Conservation (phyloP, 75 land plant species). For the Pinus taeda region DNA sequence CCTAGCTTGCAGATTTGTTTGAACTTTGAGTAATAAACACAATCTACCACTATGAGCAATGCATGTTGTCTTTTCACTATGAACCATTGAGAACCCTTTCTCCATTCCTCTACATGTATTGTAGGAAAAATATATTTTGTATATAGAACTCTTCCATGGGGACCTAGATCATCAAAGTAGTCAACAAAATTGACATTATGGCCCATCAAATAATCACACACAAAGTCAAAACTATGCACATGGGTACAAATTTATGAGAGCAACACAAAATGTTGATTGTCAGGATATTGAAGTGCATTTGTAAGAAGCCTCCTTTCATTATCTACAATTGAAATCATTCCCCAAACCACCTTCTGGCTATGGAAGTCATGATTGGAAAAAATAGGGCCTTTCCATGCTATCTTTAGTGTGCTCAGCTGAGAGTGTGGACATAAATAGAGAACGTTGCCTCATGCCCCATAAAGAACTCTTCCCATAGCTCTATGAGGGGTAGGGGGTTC, state of each 20-base stretch:
- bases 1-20: no score
- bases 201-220: slow-evolving; percentile 70
- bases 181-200: slow-evolving; percentile 86
- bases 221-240: slow-evolving; percentile 72
- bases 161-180: slow-evolving; percentile 93
- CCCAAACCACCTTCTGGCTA: slow-evolving; percentile 72
- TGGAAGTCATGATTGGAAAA: no score
- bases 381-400: no score
- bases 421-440: no score
- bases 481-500: slow-evolving; percentile 80
- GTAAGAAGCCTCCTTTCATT: slow-evolving; percentile 69
- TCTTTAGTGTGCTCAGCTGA: no score
- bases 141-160: slow-evolving; percentile 89
- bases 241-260: slow-evolving; percentile 94
- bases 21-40: no score
- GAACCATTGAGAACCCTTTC: no score
- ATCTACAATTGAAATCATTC: slow-evolving; percentile 78
- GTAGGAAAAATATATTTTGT: slow-evolving; percentile 34
- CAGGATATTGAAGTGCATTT: slow-evolving; percentile 70
- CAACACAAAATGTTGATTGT: slow-evolving; percentile 83
- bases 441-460: slow-evolving; percentile 10
- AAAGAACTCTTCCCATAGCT: slow-evolving; percentile 85
- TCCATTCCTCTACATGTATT: slow-evolving; percentile 19
- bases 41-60: no score
- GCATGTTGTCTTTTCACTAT: no score